Conservation (phyloP, 1,139 yeast species). For the Suhomyces yuchorum region DNA sequence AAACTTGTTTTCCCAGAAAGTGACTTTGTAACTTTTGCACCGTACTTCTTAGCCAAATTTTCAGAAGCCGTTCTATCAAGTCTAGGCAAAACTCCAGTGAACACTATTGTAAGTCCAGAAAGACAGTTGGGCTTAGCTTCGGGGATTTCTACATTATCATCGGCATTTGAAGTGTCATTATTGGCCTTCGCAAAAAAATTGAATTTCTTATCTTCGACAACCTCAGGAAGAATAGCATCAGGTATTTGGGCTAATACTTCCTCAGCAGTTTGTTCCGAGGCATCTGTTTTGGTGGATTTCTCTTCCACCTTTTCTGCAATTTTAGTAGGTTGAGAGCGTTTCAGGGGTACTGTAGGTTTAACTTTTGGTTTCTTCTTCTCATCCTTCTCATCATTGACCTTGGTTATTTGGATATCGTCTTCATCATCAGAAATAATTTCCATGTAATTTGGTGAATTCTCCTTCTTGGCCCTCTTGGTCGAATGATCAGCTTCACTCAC, state of each 20-base stretch:
- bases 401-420: background rate
- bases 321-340: background rate
- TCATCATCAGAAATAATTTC: background rate
- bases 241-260: conserved; percentile 62
- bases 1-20: conserved; percentile 84
- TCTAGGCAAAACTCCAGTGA: conserved; percentile 86
- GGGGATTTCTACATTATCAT: conserved; percentile 50
- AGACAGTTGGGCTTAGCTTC: conserved; percentile 82
- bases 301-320: background rate
- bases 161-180: conserved; percentile 21
- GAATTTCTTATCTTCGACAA: conserved; percentile 52
- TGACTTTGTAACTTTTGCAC: conserved; percentile 91
- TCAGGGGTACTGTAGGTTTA: background rate
- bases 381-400: background rate
- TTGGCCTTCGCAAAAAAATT: conserved; percentile 52
- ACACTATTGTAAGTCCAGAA: conserved; percentile 85
- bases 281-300: background rate
- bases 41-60: conserved; percentile 76
- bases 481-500: background rate
- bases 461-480: conserved; percentile 4
- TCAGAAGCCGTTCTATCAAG: conserved; percentile 78
- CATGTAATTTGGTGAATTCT: background rate
- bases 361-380: background rate
- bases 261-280: conserved; percentile 42
- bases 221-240: conserved; percentile 68